A percentile compares a stretch with the other conserved stretches of the same genome.
These are phyloP conservation scores for Cronartium quercuum DNA, from an alignment of 1,284 basidiomycete species.

Conservation along the genomic window DNA sequence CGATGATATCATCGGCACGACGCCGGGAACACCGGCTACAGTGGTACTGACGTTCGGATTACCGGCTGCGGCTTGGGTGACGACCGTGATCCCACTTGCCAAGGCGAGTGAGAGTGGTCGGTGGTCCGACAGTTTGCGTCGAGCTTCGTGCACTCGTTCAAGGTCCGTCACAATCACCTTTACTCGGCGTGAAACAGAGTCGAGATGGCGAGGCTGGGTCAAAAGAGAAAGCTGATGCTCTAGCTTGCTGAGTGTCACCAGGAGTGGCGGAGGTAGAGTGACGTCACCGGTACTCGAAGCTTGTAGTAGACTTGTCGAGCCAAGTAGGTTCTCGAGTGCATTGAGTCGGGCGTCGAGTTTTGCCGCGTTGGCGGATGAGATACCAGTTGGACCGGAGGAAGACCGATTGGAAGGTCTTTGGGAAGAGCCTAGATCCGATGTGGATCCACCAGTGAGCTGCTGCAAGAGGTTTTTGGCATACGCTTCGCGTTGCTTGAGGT, in stretches of 20 bases:
- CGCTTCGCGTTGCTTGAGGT: constrained; percentile 21
- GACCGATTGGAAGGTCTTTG: background rate
- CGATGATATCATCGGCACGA: constrained; percentile 36
- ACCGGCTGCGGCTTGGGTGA: constrained; percentile 38
- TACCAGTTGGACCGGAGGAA: background rate
- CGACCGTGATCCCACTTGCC: constrained; percentile 51
- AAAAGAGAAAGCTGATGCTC: constrained; percentile 79
- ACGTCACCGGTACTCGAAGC: constrained; percentile 32
- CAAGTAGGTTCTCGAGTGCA: constrained; percentile 29
- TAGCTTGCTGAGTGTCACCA: constrained; percentile 72
- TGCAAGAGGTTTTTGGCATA: constrained; percentile 30
- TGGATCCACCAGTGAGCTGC: constrained; percentile 3
- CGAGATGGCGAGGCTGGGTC: constrained; percentile 90
- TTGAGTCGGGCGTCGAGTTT: constrained; percentile 20
- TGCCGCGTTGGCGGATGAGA: constrained; percentile 2
- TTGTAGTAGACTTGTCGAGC: constrained; percentile 24
- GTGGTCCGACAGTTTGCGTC: constrained; percentile 50
- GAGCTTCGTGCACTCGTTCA: constrained; percentile 65
- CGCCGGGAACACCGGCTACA: constrained; percentile 45
- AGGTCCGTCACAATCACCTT: constrained; percentile 88
- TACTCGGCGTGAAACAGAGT: constrained; percentile 87
- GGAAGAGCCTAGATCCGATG: background rate
- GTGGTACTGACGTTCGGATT: constrained; percentile 25
- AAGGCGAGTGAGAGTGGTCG: constrained; percentile 46
- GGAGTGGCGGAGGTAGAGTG: constrained; percentile 65